A percentile compares a stretch with the other conserved stretches of the same genome.
These are phyloP conservation scores for Cercospora sesami DNA, from an alignment of 2,329 filamentous ascomycete species.

Conservation along the genomic window DNA sequence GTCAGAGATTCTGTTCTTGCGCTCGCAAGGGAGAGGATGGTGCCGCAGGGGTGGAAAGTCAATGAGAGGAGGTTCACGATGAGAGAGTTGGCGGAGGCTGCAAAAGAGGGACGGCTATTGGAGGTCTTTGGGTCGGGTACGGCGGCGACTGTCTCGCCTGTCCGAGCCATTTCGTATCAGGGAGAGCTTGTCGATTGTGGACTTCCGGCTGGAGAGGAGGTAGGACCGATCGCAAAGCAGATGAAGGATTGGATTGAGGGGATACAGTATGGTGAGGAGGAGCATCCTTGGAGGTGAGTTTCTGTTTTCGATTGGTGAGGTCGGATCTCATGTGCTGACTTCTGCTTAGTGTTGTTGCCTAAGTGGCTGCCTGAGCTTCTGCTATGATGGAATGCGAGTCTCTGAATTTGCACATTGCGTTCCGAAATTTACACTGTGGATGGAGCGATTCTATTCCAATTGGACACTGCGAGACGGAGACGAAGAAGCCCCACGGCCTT, in stretches of 20 bases:
- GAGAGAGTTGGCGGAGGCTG: constrained; percentile 77
- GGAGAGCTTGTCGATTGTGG: constrained; percentile 74
- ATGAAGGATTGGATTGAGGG: constrained; percentile 98
- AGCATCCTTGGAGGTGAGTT: constrained; percentile 76
- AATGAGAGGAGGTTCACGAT: constrained; percentile 91
- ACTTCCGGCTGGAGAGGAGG: constrained; percentile 76
- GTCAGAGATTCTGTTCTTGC: constrained; percentile 87
- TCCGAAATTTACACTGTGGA: not conserved
- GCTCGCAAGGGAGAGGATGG: constrained; percentile 80
- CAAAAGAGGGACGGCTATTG: constrained; percentile 78
- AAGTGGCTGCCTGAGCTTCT: not conserved
- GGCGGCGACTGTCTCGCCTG: constrained; percentile 88
- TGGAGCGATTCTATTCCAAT: not conserved
- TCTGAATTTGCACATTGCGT: not conserved
- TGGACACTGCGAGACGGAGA: not conserved
- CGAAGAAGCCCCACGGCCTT: not conserved
- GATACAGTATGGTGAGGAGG: constrained; percentile 91
- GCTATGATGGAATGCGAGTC: not conserved
- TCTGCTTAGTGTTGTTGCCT: constrained; percentile 6
- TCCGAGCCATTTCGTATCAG: constrained; percentile 86
- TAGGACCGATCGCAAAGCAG: constrained; percentile 76
- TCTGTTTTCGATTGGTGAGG: not conserved
- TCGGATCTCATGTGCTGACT: not conserved
- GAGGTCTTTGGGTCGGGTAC: constrained; percentile 95
- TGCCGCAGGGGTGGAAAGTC: constrained; percentile 83